Base-by-base conservation (phyloP, 805 yeast species). In the Crinitomyces ghanaensis region DNA sequence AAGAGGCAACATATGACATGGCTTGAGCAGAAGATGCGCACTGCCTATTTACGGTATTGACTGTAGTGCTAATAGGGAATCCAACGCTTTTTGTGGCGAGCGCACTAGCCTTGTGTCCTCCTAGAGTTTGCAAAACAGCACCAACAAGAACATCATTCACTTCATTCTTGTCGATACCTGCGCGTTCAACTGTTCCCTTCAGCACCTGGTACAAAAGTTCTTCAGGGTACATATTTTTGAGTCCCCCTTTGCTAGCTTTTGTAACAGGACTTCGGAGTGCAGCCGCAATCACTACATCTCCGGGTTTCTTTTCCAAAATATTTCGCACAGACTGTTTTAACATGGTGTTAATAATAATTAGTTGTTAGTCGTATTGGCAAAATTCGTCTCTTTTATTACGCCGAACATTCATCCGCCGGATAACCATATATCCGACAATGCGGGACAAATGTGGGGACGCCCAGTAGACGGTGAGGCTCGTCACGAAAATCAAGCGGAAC, bases 11-110 rank as follows among this genome's bases (percentile, higher is more conserved):
- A 30, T 54, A 55, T 1, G 60, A 37, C 16, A 59, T 38, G 9
- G 63, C 63, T 38, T 59, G 63, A 6, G 62, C 60, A 4, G 63
- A 59, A 4, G 63, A 59, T 13, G 62, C 55, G 37, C 65, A 60
- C 37, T 60, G 64, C 34, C 65, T 42, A 39, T 60, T 59, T 24
- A 56, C 39, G 7, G 64, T 57, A 31, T 52, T 56, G 19, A 58
- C 47, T 3, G 63, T 57, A 12, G 63, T 57, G 12, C 45, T 36
- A 17, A 45, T 39, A 3, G 62, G 63, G 37, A 59, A 57, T 7
- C 60, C 62, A 15, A 44, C 48, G 4, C 51, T 35, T 33, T 57
- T 59, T 24, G 54, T 49, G 8, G 63, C 63, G 31, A 56, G 36
- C 2, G 63, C 62, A 14, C 54, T 44, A 2, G 58, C 57, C 44